Evolutionary conservation across 2,329 filamentous ascomycete genomes (phyloP).

Genomic region (Cercospora janseana): DNA sequence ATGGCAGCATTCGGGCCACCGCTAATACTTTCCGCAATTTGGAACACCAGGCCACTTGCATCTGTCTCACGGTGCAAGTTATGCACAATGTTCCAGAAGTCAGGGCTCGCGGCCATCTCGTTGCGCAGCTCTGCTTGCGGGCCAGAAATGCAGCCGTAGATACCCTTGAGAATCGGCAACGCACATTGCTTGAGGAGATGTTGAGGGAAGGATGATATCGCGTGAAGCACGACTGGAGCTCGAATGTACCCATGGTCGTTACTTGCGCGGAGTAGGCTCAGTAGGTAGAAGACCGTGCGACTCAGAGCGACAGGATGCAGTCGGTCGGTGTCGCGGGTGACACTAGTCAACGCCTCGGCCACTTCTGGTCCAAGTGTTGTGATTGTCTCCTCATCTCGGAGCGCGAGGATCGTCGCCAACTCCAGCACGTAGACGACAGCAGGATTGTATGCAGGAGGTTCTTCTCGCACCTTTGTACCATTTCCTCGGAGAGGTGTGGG

Average conservation of each 20-base stretch:
- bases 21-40: slow-evolving; percentile 77
- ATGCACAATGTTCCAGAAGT: slow-evolving; percentile 92
- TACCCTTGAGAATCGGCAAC: slow-evolving; percentile 70
- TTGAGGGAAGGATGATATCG: slow-evolving; percentile 82
- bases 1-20: slow-evolving; percentile 74
- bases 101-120: slow-evolving; percentile 92
- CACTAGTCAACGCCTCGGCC: slow-evolving; percentile 73
- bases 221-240: slow-evolving; percentile 85
- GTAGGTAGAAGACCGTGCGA: slow-evolving; percentile 79
- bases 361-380: slow-evolving; percentile 73
- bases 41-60: slow-evolving; percentile 75
- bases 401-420: slow-evolving; percentile 76
- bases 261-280: slow-evolving; percentile 76
- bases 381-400: slow-evolving; percentile 72
- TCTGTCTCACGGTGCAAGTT: slow-evolving; percentile 62
- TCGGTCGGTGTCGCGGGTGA: slow-evolving; percentile 74
- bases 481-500: slow-evolving; percentile 58
- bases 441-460: slow-evolving; percentile 73
- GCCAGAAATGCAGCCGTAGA: slow-evolving; percentile 75
- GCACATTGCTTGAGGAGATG: slow-evolving; percentile 74
- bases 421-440: slow-evolving; percentile 88
- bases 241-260: slow-evolving; percentile 91
- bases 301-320: slow-evolving; percentile 83
- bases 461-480: slow-evolving; percentile 55
- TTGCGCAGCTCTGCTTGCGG: slow-evolving; percentile 71